Percentiles rank a stretch among this genome's conserved stretches.
Evolutionary conservation across 306 rosid genomes (phyloP).

Genomic region (Medicago lupulina): DNA sequence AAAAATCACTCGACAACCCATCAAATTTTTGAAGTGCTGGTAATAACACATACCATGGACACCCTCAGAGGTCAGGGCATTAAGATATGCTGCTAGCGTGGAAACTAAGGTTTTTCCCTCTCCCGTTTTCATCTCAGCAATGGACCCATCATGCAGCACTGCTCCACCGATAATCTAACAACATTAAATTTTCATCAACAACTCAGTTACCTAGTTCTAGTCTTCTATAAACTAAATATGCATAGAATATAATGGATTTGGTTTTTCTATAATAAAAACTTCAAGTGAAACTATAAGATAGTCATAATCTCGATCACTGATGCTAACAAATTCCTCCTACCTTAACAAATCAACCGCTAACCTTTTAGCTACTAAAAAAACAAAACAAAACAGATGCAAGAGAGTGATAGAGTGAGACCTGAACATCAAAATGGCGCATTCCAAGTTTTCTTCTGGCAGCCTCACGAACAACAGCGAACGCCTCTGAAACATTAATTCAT

Average conservation of each 20-base stretch:
- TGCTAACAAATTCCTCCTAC: too few species aligned
- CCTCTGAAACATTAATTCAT: slow-evolving; percentile 61
- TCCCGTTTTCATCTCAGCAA: slow-evolving; percentile 98
- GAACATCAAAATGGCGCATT: slow-evolving; percentile 99
- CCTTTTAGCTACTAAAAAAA: too few species aligned
- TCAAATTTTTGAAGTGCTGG: slow-evolving; percentile 26
- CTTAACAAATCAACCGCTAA: too few species aligned
- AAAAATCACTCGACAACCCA: slow-evolving; percentile 10
- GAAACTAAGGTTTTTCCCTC: slow-evolving; percentile 98
- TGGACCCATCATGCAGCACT: slow-evolving; percentile 96
- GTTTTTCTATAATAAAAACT: not conserved
- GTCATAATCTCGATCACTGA: not conserved
- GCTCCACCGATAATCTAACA: slow-evolving; percentile 95
- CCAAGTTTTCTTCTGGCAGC: slow-evolving; percentile 93
- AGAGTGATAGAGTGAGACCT: slow-evolving; percentile 54
- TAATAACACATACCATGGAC: slow-evolving; percentile 72
- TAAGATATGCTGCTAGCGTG: slow-evolving; percentile 91
- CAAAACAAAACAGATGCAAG: slow-evolving; percentile 2
- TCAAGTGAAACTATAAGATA: not conserved
- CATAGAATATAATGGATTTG: not conserved
- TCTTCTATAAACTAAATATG: not conserved
- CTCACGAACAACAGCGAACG: slow-evolving; percentile 97
- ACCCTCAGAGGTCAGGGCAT: slow-evolving; percentile 92
- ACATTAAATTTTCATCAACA: slow-evolving; percentile 36
- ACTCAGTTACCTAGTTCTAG: slow-evolving; percentile 1